Evolutionary conservation across 1,284 basidiomycete species (phyloP).

Genomic region (Pyrrhoderma lamaoense): DNA sequence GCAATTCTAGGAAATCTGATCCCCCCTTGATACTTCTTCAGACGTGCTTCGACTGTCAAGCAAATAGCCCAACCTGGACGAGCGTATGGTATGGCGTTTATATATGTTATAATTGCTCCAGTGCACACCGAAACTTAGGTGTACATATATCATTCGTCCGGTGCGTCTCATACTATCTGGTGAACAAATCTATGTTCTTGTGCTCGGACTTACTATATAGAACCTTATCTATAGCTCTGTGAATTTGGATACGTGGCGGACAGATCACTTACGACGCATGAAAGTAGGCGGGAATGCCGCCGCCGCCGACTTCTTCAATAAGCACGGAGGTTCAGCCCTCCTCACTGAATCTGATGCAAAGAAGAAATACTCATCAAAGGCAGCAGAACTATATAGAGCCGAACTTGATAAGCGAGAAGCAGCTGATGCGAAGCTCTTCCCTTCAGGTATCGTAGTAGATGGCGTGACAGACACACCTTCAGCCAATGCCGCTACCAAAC

Average conservation of each 20-base stretch:
- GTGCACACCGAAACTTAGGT: constrained; percentile 92
- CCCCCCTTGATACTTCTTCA: constrained; percentile 28
- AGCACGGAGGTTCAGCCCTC: constrained; percentile 72
- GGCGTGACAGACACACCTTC: constrained; percentile 50
- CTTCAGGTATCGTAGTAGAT: constrained; percentile 72
- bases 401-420: constrained; percentile 80
- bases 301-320: constrained; percentile 87
- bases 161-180: constrained; percentile 30
- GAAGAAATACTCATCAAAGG: constrained; percentile 82
- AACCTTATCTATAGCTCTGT: constrained; percentile 40
- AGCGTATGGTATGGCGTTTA: constrained; percentile 96
- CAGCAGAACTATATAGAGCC: constrained; percentile 87
- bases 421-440: constrained; percentile 62
- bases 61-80: constrained; percentile 97
- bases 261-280: constrained; percentile 89
- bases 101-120: constrained; percentile 97
- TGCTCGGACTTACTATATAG: too few relatives aligned
- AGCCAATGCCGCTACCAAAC: constrained; percentile 31
- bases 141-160: constrained; percentile 98
- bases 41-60: constrained; percentile 96
- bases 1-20: too few relatives aligned
- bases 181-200: too few relatives aligned
- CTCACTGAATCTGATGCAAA: constrained; percentile 75
- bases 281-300: constrained; percentile 92
- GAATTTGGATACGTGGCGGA: constrained; percentile 94